Evolutionary conservation across 371 early-diverging fungal species (phyloP).

Genomic region (Haplosporangium sp.): DNA sequence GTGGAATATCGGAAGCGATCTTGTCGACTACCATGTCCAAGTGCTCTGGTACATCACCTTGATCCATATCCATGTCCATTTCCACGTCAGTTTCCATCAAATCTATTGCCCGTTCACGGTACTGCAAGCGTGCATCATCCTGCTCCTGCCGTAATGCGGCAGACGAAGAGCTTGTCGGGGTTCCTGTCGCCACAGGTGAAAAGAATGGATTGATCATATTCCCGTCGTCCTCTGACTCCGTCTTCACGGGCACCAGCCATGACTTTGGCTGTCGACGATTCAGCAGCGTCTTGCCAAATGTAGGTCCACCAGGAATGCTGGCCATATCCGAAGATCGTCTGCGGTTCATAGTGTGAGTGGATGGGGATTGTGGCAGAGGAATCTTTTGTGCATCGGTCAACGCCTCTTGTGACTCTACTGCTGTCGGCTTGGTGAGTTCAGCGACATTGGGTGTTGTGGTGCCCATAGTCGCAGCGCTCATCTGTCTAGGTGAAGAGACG

Average conservation of each 20-base stretch:
- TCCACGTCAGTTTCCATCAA: slow-evolving; percentile 25
- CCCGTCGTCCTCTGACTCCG: no score
- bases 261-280: slow-evolving; percentile 5
- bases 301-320: slow-evolving; percentile 16
- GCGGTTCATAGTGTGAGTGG: slow-evolving; percentile 18
- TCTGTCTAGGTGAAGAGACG: slow-evolving; percentile 5
- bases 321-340: slow-evolving; percentile 28
- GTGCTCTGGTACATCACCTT: slow-evolving; percentile 16
- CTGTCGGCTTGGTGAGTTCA: no score
- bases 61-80: slow-evolving; percentile 23
- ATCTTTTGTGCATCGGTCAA: no score
- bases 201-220: no score
- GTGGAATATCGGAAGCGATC: slow-evolving; percentile 14
- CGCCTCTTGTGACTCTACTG: no score
- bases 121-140: background rate
- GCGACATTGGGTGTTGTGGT: slow-evolving; percentile 1
- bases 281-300: slow-evolving; percentile 16
- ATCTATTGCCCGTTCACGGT: background rate
- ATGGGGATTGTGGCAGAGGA: background rate
- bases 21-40: slow-evolving; percentile 19
- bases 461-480: background rate
- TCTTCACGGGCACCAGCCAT: no score
- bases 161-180: no score
- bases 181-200: no score
- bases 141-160: background rate